Base-by-base conservation (phyloP, 495 filamentous ascomycete species). In the Penicillium longicatenatum region DNA sequence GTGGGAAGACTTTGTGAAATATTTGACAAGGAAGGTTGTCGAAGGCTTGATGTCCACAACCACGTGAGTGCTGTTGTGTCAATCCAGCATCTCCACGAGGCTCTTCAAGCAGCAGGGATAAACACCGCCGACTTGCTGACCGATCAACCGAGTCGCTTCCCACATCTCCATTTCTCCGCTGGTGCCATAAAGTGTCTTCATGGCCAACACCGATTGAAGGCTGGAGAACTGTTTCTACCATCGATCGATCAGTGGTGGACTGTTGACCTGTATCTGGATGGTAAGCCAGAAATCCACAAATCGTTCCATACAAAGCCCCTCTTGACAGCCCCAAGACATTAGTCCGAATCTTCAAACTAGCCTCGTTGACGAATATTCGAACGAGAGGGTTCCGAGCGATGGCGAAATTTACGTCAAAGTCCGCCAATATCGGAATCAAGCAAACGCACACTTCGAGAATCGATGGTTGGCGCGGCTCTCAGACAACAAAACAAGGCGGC, bases 331-430 rank as follows among this genome's bases (percentile, higher is more conserved):
- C 31, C 29, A 44, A 62, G 59, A 62, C n/a, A 62, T 62, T 44
- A 62, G 59, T 17, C 24, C 35, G 5, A 17, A 45, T 21, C 45
- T 62, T 31, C 45, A 54, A 57, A 55, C 42, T n/a, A 54, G 52
- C 8, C 56, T 70, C 0, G 37, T 66, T 33, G 64, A 77, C 31
- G 65, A 76, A 54, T 78, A 75, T 54, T 52, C 62, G 3, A 76
- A 76, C 41, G 59, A 77, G 58, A 63, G 64, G 46, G 45, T 55
- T 35, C 70, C 63, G 5, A 65, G 21, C n/a, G 65, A 76, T 53
- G 62, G 73, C 14, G 68, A 78, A 39, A 70, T 79, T 21, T 79
- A 76, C 55, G 52, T 64, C 10, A 76, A 78, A 60, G 65, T 75
- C 26, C 67, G 69, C 3, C 57, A 75, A 57, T 77, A 77, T 53